Evolutionary conservation across 805 yeast species (phyloP).

Genomic region (Jamesozyma piceae): DNA sequence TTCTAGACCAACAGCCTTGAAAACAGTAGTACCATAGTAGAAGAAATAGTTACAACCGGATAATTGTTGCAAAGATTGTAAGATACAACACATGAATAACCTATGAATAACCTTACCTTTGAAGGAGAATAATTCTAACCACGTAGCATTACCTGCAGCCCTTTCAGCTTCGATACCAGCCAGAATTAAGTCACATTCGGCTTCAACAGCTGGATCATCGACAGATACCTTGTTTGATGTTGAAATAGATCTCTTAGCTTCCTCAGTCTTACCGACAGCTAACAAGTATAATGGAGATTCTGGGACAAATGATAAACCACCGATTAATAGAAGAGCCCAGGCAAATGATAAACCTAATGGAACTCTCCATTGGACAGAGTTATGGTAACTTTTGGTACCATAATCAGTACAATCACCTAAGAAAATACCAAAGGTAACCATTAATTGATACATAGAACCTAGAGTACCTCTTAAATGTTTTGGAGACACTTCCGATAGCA

Average conservation of each 20-base stretch:
- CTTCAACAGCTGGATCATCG: not conserved
- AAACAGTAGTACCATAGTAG: not conserved
- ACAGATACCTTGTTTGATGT: not conserved
- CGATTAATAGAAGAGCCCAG: not conserved
- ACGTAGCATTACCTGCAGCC: not conserved
- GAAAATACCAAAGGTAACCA: constrained; percentile 1
- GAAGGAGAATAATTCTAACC: not conserved
- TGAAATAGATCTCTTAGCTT: not conserved
- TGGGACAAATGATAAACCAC: not conserved
- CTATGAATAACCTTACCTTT: not conserved
- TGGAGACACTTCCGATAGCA: constrained; percentile 1
- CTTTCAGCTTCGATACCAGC: not conserved
- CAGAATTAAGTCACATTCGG: not conserved
- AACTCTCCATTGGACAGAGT: constrained; percentile 1
- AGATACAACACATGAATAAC: not conserved
- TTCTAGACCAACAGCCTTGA: not conserved
- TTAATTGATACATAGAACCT: not conserved
- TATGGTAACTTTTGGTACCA: not conserved
- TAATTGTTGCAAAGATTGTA: constrained; percentile 1
- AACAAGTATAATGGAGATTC: not conserved
- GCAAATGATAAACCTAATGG: constrained; percentile 1
- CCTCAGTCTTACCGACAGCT: not conserved
- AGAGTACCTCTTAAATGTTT: constrained; percentile 2
- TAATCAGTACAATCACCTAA: constrained; percentile 1
- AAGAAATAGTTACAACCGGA: constrained; percentile 1